phyloP scores from a whole-genome alignment of 305 asterid species.

The Solanum hybrid region DNA sequence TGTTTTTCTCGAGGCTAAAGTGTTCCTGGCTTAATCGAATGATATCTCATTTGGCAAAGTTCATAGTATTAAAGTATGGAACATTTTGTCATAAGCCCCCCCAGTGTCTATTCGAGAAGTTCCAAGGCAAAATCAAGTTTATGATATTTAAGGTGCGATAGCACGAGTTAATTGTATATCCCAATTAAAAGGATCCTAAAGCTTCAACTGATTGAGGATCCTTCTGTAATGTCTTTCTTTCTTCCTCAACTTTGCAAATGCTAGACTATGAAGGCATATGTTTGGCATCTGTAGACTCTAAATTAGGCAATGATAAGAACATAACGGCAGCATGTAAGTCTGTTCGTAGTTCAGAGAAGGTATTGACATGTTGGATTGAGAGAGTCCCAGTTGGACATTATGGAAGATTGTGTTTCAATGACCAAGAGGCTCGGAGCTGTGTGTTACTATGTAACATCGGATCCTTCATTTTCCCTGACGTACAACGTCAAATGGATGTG shows the following conservation, averaged over 20 bases:
- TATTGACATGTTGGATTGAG: background rate
- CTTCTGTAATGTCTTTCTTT: background rate
- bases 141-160: background rate
- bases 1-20: background rate
- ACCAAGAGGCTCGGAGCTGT: background rate
- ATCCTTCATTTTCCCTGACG: background rate
- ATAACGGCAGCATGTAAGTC: background rate
- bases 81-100: background rate
- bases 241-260: background rate
- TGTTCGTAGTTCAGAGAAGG: background rate
- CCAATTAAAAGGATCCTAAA: background rate
- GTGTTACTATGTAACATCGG: background rate
- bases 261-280: background rate
- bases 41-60: background rate
- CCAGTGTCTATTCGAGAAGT: background rate
- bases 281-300: background rate
- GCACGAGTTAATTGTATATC: background rate
- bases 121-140: background rate
- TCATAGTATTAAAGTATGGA: background rate
- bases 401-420: background rate
- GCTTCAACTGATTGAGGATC: background rate
- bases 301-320: background rate
- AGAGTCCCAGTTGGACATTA: background rate
- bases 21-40: background rate
- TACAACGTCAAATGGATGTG: background rate